A percentile compares a stretch with the other conserved stretches of the same genome.
These are phyloP conservation scores for Cladosporium sp. DNA, from an alignment of 2,329 filamentous ascomycete genomes.

Conservation along the genomic window DNA sequence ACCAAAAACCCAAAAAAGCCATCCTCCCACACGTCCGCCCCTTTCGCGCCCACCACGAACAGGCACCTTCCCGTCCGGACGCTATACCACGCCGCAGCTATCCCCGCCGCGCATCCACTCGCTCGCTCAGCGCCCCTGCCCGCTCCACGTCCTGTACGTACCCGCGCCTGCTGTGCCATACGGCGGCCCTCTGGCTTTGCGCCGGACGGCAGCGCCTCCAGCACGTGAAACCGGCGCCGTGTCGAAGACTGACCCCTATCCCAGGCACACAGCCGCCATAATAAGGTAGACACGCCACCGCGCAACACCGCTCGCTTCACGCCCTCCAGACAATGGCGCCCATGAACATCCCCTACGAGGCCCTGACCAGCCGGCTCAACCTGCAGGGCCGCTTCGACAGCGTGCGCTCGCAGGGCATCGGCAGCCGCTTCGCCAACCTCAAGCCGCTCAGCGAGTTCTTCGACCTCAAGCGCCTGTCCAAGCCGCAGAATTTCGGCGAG, in stretches of 20 bases:
- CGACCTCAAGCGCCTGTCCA: conserved; percentile 90
- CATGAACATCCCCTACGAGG: conserved; percentile 88
- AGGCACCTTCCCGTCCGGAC: background rate
- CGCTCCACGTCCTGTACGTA: conserved; percentile 3
- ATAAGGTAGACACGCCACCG: background rate
- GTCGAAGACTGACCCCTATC: background rate
- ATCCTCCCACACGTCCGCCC: too few relatives aligned
- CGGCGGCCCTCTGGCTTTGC: background rate
- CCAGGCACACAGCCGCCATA: background rate
- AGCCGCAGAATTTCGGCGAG: conserved; percentile 85
- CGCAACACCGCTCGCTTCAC: background rate
- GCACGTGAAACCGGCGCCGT: conserved; percentile 2
- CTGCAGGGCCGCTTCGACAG: conserved; percentile 76
- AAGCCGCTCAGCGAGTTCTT: conserved; percentile 88
- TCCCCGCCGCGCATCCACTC: background rate
- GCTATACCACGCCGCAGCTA: background rate
- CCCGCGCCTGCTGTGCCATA: background rate
- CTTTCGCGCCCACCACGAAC: too few relatives aligned
- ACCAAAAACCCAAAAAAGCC: too few relatives aligned
- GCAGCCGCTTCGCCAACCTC: conserved; percentile 83
- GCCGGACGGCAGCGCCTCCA: background rate
- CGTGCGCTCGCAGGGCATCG: conserved; percentile 71
- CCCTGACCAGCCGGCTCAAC: conserved; percentile 85
- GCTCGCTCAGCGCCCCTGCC: background rate
- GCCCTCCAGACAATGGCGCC: conserved; percentile 38